These are phyloP conservation scores for Trametes cingulata DNA, from an alignment of 768 basidiomycete species.

Conservation along the genomic window DNA sequence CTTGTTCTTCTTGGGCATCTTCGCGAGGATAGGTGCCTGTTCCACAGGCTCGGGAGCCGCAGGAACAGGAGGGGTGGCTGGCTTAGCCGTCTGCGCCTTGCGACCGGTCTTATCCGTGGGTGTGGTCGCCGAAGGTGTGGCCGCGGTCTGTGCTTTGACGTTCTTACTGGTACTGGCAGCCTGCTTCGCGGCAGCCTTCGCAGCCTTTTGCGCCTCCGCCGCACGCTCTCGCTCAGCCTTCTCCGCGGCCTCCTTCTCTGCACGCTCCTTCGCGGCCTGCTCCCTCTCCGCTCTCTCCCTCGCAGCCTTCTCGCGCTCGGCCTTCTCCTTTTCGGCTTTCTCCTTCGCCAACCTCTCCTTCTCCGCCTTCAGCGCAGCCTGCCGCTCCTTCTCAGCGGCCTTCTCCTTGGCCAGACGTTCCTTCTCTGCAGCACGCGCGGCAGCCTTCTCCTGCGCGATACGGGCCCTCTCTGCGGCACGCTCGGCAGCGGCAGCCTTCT, in stretches of 20 bases:
- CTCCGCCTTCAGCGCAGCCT: conserved; percentile 39
- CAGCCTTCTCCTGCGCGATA: conserved; percentile 58
- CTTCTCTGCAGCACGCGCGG: conserved; percentile 54
- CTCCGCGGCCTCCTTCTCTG: conserved; percentile 31
- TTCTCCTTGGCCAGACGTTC: conserved; percentile 55
- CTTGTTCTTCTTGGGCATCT: conserved; percentile 83
- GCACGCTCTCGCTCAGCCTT: conserved; percentile 34
- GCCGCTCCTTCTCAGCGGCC: conserved; percentile 53
- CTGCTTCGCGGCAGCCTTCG: conserved; percentile 21
- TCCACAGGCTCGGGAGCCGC: conserved; percentile 34
- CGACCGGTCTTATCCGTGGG: conserved; percentile 17
- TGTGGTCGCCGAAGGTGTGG: conserved; percentile 12
- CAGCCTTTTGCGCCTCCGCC: conserved; percentile 21
- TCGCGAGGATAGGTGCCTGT: conserved; percentile 77
- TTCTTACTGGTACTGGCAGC: conserved; percentile 12
- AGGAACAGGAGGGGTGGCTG: conserved; percentile 18
- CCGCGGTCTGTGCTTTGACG: conserved; percentile 27
- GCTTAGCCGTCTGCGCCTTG: conserved; percentile 29
- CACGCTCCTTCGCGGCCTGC: conserved; percentile 36
- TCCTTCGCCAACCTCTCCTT: conserved; percentile 41
- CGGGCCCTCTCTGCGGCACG: conserved; percentile 63
- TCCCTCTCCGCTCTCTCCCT: conserved; percentile 41
- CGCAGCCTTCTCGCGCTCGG: conserved; percentile 39
- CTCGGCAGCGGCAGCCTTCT: conserved; percentile 62
- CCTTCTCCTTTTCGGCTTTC: conserved; percentile 38